These are phyloP conservation scores for Schrenkiella parvula DNA, from an alignment of 345 rosid genomes.

Conservation along the genomic window DNA sequence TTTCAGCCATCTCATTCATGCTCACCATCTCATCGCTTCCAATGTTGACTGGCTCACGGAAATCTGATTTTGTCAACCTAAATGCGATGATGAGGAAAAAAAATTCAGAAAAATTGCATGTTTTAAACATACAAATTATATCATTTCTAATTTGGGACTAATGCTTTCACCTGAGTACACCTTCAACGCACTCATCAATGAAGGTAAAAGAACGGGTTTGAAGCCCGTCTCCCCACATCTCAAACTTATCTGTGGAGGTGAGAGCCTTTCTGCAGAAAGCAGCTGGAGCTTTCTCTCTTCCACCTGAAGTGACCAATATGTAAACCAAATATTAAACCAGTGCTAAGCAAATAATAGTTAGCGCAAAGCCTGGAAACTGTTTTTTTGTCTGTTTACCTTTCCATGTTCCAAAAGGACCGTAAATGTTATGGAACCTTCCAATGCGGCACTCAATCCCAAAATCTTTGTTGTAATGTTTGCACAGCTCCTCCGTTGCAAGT, in stretches of 20 bases:
- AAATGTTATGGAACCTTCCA: conserved; percentile 96
- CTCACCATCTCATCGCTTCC: conserved; percentile 99
- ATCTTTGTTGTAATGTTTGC: conserved; percentile 91
- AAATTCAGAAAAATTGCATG: not conserved
- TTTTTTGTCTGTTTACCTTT: conserved; percentile 46
- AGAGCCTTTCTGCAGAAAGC: conserved; percentile 87
- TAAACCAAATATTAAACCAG: not conserved
- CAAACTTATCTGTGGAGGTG: conserved; percentile 78
- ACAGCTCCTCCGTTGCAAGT: conserved; percentile 92
- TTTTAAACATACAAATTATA: not conserved
- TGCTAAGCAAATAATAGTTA: not conserved
- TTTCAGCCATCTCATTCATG: conserved; percentile 99
- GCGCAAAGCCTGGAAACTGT: not conserved
- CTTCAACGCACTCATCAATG: conserved; percentile 97
- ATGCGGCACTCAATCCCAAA: conserved; percentile 87
- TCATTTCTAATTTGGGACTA: not conserved
- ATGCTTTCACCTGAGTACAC: conserved; percentile 69
- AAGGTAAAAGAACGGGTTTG: conserved; percentile 96
- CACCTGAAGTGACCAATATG: conserved; percentile 47
- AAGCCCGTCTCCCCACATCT: conserved; percentile 99
- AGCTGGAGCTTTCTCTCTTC: conserved; percentile 99
- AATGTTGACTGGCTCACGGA: conserved; percentile 93
- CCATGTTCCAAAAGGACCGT: conserved; percentile 98
- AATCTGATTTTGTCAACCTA: conserved; percentile 93
- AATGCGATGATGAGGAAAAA: not conserved